Conservation (phyloP, 2,329 filamentous ascomycete genomes). For the Allantophomopsis lycopodina region DNA sequence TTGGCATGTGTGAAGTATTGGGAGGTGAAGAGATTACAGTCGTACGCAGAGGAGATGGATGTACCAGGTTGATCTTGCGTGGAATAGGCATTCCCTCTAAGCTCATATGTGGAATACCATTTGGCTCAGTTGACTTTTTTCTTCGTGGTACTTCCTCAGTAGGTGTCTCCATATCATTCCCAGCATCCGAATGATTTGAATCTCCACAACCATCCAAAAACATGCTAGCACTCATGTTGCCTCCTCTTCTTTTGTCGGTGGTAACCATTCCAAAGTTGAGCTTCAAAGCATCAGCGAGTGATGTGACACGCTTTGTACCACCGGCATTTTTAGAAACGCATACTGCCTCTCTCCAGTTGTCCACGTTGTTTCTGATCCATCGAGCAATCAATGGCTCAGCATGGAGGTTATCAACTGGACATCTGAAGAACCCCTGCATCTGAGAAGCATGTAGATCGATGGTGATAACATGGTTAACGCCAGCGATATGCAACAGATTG, state of each 20-base stretch:
- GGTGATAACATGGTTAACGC: conserved; percentile 94
- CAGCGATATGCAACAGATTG: conserved; percentile 84
- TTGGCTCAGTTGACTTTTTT: not conserved
- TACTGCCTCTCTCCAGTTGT: conserved; percentile 79
- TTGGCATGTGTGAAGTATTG: conserved; percentile 8
- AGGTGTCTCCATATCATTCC: not conserved
- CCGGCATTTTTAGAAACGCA: conserved; percentile 98
- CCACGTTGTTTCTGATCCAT: conserved; percentile 86
- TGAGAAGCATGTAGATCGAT: conserved; percentile 95
- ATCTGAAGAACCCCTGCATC: conserved; percentile 99
- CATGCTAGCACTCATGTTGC: conserved; percentile 64
- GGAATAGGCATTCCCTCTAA: not conserved
- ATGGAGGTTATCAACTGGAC: conserved; percentile 92
- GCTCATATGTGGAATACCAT: not conserved
- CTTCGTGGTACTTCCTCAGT: not conserved
- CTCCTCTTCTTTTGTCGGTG: conserved; percentile 56
- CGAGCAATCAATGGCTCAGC: conserved; percentile 90
- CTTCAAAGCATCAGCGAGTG: conserved; percentile 87
- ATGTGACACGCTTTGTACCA: conserved; percentile 93
- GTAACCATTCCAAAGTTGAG: conserved; percentile 96
- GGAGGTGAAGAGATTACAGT: conserved; percentile 12
- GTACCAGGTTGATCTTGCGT: not conserved
- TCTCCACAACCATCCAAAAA: conserved; percentile 50
- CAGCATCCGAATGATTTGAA: not conserved
- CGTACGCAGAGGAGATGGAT: conserved; percentile 8